Evolutionary conservation across 164 flowering plant genomes (phyloP), one percentile per base, ranked within the genome.

Genomic region (Saururus chinensis): DNA sequence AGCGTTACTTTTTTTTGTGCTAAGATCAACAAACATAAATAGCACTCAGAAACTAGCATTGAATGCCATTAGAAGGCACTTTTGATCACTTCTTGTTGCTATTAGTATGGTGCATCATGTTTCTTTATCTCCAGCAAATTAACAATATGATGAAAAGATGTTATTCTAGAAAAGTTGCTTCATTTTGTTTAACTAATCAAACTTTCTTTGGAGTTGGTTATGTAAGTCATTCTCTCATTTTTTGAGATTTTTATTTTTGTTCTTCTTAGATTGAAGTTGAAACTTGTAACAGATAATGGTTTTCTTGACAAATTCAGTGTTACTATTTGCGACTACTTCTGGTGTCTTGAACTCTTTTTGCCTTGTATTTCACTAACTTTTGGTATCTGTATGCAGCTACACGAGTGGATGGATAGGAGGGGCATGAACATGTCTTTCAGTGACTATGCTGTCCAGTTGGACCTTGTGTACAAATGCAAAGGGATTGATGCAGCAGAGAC

Each of bases 361-460:
- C 19, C 14, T 20, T 52, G 7, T 17, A 7, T 17, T 6, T 52
- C 10, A 7, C 22, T 17, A 17, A n/a, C n/a, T n/a, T n/a, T n/a
- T 52, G 54, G 60, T 57, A 25, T 57, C 40, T 25, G 60, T 57
- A 13, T 25, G 60, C 80, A 90, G 97, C 66, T 87, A 26, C 51
- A 80, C 67, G 89, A 86, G 24, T 90, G 95, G 97, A 84, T 90
- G 90, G 83, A 86, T 56, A 73, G 40, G 19, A 72, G 80, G 70
- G 73, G 73, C 17, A 65, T 70, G 19, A 66, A 75, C 19, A 74
- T 79, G 45, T 55, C 78, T 19, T 23, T 55, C 57, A 35, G 51
- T 4, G 84, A 87, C 59, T 23, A 68, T 69, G 90, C 87, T 5
- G 10, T 78, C 0, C 75, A 77, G 23, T n/a, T 87, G 57, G 90